Evolutionary conservation across 176 grass and related monocot genomes (phyloP).

Genomic region (bread wheat (Triticum aestivum)): IWGSC_CS_RefSeq_v2.1 NC_057807.1:626668980-626669479

Average conservation of each 20-base stretch:
- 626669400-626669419: conserved; percentile 96
- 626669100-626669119: conserved; percentile 6
- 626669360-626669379: conserved; percentile 79
- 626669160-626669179: conserved; percentile 15
- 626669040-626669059: conserved; percentile 20
- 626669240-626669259: neutral
- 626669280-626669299: conserved; percentile 20
- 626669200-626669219: conserved; percentile 6
- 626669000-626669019: neutral
- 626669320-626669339: conserved; percentile 63
- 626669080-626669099: neutral
- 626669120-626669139: neutral
- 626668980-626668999: conserved; percentile 20
- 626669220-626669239: neutral
- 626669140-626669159: conserved; percentile 16
- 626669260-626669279: conserved; percentile 2
- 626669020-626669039: neutral
- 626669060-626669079: neutral
- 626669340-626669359: conserved; percentile 91
- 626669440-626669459: conserved; percentile 94
- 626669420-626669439: conserved; percentile 87
- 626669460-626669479: conserved; percentile 83
- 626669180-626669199: neutral
- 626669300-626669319: neutral
- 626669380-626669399: conserved; percentile 91